These are phyloP conservation scores for Russula emetica DNA, from an alignment of 768 basidiomycete species.

Conservation along the genomic window DNA sequence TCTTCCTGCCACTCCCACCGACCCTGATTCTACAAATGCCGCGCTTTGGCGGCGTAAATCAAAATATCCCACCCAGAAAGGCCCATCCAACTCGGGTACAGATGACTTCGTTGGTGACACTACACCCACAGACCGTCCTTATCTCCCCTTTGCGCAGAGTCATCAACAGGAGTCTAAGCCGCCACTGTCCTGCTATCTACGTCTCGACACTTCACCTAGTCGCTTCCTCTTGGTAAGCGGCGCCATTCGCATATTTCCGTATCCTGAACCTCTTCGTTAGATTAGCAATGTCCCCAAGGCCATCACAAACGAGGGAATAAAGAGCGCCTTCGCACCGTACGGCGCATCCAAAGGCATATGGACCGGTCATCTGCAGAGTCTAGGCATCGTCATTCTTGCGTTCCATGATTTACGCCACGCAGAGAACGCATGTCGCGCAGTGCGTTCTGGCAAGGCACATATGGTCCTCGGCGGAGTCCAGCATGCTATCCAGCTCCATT, in stretches of 20 bases:
- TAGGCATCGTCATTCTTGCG: slow-evolving; percentile 27
- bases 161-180: slow-evolving; percentile 2
- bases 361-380: slow-evolving; percentile 24
- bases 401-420: slow-evolving; percentile 26
- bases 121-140: slow-evolving; percentile 18
- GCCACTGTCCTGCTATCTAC: slow-evolving; percentile 2
- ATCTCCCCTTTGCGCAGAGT: background rate
- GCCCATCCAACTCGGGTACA: slow-evolving; percentile 4
- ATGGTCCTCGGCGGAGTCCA: slow-evolving; percentile 14
- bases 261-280: slow-evolving; percentile 9
- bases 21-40: slow-evolving; percentile 29
- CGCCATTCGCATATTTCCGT: background rate
- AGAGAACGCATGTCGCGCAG: slow-evolving; percentile 24
- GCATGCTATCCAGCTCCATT: slow-evolving; percentile 20
- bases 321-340: slow-evolving; percentile 20
- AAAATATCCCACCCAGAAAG: slow-evolving; percentile 7
- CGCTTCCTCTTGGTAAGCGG: slow-evolving; percentile 32
- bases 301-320: slow-evolving; percentile 22
- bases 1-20: slow-evolving; percentile 31
- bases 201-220: slow-evolving; percentile 28
- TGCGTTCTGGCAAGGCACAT: slow-evolving; percentile 19
- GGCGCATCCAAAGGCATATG: slow-evolving; percentile 27
- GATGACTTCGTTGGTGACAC: slow-evolving; percentile 12
- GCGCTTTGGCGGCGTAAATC: slow-evolving; percentile 21
- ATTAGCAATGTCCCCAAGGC: slow-evolving; percentile 25